These are phyloP conservation scores for Solanum habrochaites DNA, from an alignment of 257 asterid species.

Conservation along the genomic window DNA sequence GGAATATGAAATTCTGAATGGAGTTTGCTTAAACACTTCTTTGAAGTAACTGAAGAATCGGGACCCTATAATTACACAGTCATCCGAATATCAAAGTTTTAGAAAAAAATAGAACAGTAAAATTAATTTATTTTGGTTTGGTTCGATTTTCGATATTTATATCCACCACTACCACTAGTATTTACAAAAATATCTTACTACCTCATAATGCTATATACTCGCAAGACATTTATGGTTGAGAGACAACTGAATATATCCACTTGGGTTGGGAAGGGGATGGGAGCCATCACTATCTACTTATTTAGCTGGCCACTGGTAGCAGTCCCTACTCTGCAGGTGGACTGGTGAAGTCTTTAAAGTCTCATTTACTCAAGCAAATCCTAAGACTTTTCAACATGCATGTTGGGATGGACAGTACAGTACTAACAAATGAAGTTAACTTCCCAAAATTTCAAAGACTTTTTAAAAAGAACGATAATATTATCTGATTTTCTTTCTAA, in stretches of 20 bases:
- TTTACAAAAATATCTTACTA: not conserved
- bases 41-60: not conserved
- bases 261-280: not conserved
- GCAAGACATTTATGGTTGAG: not conserved
- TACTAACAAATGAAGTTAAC: not conserved
- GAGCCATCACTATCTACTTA: not conserved
- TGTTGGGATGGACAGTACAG: not conserved
- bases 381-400: not conserved
- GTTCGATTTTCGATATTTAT: not conserved
- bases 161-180: not conserved
- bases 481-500: too few species aligned
- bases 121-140: too few species aligned
- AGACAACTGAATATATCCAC: not conserved
- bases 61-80: not conserved
- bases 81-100: not conserved
- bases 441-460: too few species aligned
- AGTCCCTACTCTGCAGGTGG: not conserved
- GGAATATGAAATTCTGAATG: not conserved
- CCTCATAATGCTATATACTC: not conserved
- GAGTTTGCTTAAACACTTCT: not conserved
- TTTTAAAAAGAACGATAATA: too few species aligned
- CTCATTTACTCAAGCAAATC: not conserved
- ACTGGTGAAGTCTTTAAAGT: not conserved
- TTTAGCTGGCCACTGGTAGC: not conserved
- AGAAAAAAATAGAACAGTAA: too few species aligned